These are phyloP conservation scores for Nemania sp. DNA, from an alignment of 2,329 filamentous ascomycete genomes.

Conservation along the genomic window DNA sequence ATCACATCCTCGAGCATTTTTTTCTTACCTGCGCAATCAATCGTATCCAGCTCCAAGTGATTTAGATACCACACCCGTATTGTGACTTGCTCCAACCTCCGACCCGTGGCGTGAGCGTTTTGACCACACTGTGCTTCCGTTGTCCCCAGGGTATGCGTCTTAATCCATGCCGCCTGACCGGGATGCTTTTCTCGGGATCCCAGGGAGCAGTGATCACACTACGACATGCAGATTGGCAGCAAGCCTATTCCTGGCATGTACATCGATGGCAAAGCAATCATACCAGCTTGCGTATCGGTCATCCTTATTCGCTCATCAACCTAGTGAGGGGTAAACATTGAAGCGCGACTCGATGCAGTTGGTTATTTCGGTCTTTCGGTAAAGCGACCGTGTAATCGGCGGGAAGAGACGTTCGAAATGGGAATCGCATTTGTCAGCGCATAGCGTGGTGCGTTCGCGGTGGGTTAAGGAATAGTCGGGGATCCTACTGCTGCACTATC, in stretches of 20 bases:
- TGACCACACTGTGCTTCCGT: slow-evolving; percentile 1
- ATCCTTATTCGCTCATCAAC: slow-evolving; percentile 53
- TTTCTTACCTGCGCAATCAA: not conserved
- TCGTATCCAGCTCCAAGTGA: not conserved
- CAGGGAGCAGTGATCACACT: slow-evolving; percentile 60
- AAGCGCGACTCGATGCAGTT: slow-evolving; percentile 61
- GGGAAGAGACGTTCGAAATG: slow-evolving; percentile 59
- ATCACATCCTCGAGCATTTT: not conserved
- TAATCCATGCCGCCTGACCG: slow-evolving; percentile 9
- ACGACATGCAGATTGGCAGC: slow-evolving; percentile 55
- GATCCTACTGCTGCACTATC: slow-evolving; percentile 59
- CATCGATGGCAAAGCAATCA: slow-evolving; percentile 48
- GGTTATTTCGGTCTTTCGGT: slow-evolving; percentile 45
- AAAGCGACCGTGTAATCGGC: slow-evolving; percentile 54
- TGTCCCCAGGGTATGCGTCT: slow-evolving; percentile 4
- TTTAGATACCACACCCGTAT: slow-evolving; percentile 32
- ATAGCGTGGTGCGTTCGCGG: slow-evolving; percentile 48
- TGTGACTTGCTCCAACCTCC: slow-evolving; percentile 1
- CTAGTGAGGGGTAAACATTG: slow-evolving; percentile 56
- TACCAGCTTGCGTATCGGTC: slow-evolving; percentile 53
- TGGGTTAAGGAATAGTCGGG: slow-evolving; percentile 51
- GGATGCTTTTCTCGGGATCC: slow-evolving; percentile 16
- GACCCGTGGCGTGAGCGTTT: not conserved
- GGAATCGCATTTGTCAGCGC: slow-evolving; percentile 56
- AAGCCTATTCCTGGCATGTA: slow-evolving; percentile 47